Conservation (phyloP, 2,329 filamentous ascomycete genomes). For the Ceratocystis huliohia region DNA sequence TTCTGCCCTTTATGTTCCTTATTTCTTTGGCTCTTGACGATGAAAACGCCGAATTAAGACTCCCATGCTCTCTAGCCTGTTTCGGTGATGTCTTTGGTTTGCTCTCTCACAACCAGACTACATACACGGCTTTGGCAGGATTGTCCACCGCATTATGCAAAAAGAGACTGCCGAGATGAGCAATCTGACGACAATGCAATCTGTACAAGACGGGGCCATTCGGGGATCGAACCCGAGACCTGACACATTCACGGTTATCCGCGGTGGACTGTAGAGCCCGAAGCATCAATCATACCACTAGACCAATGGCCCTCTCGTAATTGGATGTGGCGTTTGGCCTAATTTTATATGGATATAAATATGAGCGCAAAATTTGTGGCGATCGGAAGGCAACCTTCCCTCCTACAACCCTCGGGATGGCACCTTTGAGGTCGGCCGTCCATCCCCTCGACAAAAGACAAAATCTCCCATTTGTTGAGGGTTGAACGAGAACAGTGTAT, state of each 20-base stretch:
- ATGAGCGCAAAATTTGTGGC: too few species aligned
- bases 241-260: slow-evolving; percentile 20
- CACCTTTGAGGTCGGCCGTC: too few species aligned
- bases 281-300: slow-evolving; percentile 21
- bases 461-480: too few species aligned
- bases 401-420: too few species aligned
- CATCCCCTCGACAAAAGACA: too few species aligned
- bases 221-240: slow-evolving; percentile 21
- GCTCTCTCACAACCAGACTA: neutral
- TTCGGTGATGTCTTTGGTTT: neutral
- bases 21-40: neutral
- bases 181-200: neutral
- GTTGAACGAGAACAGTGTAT: too few species aligned
- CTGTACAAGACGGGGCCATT: slow-evolving; percentile 13
- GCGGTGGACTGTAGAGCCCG: slow-evolving; percentile 18
- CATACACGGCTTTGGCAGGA: too few species aligned
- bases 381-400: too few species aligned
- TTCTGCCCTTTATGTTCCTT: neutral
- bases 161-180: neutral
- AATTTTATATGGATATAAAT: too few species aligned
- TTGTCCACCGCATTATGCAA: neutral
- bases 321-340: neutral
- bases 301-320: slow-evolving; percentile 15
- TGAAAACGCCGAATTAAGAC: neutral
- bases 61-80: neutral